phyloP scores from a whole-genome alignment of 2,329 filamentous ascomycete species.

The Neofusicoccum laricinum region DNA sequence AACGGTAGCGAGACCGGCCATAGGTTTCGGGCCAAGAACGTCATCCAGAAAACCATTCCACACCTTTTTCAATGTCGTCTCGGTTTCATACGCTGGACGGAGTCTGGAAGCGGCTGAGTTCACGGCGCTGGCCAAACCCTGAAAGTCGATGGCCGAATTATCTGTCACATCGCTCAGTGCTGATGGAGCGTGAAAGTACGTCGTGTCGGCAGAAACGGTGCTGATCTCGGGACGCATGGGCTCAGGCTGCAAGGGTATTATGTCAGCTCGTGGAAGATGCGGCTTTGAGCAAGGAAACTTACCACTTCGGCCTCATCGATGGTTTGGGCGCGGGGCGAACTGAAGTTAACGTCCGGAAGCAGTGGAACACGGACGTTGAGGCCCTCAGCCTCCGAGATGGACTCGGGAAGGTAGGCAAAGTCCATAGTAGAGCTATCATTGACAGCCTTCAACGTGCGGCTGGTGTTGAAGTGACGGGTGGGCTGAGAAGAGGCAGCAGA shows the following conservation, averaged over 20 bases:
- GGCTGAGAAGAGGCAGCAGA: slow-evolving; percentile 26
- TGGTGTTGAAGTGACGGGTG: slow-evolving; percentile 61
- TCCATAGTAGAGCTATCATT: slow-evolving; percentile 61
- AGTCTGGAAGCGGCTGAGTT: slow-evolving; percentile 32
- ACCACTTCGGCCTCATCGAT: slow-evolving; percentile 1
- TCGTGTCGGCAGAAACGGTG: slow-evolving; percentile 49
- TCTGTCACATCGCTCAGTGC: slow-evolving; percentile 55
- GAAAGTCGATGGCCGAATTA: slow-evolving; percentile 42
- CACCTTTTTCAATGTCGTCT: slow-evolving; percentile 43
- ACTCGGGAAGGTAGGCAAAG: slow-evolving; percentile 59
- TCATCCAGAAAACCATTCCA: slow-evolving; percentile 52
- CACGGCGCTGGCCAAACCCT: slow-evolving; percentile 53
- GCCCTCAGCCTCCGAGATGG: slow-evolving; percentile 47
- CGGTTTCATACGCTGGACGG: slow-evolving; percentile 33
- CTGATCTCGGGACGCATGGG: slow-evolving; percentile 58
- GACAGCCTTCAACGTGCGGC: slow-evolving; percentile 53
- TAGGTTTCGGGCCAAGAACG: slow-evolving; percentile 38
- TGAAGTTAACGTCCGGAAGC: slow-evolving; percentile 29
- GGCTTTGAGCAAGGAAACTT: not conserved
- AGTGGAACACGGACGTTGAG: slow-evolving; percentile 49
- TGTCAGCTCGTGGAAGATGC: slow-evolving; percentile 10
- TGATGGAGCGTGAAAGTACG: slow-evolving; percentile 48
- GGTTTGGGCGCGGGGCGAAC: not conserved
- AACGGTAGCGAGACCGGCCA: not conserved
- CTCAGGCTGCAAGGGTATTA: slow-evolving; percentile 17